Conservation (phyloP, 2,329 filamentous ascomycete species). For the Scleromitrula shiraiana region DNA sequence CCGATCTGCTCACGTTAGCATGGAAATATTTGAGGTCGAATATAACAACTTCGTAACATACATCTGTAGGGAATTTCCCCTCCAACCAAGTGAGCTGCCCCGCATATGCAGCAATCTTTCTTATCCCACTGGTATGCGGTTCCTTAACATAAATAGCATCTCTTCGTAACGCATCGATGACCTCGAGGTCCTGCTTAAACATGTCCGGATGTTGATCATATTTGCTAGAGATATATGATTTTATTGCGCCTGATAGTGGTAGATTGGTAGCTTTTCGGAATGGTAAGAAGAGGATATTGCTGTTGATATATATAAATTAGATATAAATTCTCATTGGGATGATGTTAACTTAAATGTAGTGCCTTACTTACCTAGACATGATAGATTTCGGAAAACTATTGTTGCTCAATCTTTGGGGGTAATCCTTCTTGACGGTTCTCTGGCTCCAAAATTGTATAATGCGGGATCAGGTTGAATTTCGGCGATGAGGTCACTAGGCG, state of each 20-base stretch:
- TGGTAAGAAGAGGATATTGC: conserved; percentile 40
- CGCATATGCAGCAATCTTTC: conserved; percentile 83
- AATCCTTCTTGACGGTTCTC: neutral
- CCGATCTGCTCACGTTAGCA: conserved; percentile 55
- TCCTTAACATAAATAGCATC: conserved; percentile 88
- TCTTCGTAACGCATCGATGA: conserved; percentile 73
- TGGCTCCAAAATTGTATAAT: neutral
- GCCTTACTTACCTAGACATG: conserved; percentile 8
- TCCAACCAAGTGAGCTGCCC: conserved; percentile 89
- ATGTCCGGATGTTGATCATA: conserved; percentile 99
- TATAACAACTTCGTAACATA: conserved; percentile 36
- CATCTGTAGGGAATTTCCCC: conserved; percentile 93
- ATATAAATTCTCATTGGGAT: neutral
- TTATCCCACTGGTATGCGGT: conserved; percentile 77
- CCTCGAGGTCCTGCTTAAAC: conserved; percentile 82
- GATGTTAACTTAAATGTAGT: neutral
- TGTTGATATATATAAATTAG: conserved; percentile 11
- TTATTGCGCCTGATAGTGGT: conserved; percentile 73
- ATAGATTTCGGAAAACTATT: neutral
- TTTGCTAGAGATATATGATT: conserved; percentile 92
- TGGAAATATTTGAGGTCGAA: conserved; percentile 6
- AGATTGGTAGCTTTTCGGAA: conserved; percentile 80
- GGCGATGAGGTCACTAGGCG: neutral
- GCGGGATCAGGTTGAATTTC: neutral
- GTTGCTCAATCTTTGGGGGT: neutral